Conservation (phyloP, 2,329 filamentous ascomycete species). For the Beauveria varroae region DNA sequence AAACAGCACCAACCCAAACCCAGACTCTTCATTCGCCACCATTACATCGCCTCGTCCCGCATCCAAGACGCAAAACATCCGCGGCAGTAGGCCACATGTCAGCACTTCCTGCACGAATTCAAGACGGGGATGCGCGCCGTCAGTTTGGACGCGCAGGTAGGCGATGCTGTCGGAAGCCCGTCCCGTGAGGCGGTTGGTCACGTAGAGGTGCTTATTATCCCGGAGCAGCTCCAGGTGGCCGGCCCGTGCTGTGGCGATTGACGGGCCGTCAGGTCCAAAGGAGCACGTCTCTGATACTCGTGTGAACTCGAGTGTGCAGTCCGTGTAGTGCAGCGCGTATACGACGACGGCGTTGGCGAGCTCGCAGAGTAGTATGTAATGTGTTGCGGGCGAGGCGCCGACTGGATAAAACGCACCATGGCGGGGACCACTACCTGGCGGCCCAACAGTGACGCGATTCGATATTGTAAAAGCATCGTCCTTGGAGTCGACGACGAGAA, state of each 20-base stretch:
- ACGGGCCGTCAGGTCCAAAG: constrained; percentile 28
- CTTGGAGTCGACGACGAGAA: constrained; percentile 38
- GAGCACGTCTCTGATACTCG: constrained; percentile 31
- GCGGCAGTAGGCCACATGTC: constrained; percentile 31
- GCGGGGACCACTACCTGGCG: constrained; percentile 39
- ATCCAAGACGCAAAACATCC: constrained; percentile 35
- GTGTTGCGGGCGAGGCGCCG: constrained; percentile 27
- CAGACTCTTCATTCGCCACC: constrained; percentile 4
- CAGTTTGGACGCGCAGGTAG: constrained; percentile 32
- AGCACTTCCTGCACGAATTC: constrained; percentile 26
- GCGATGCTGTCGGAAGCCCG: constrained; percentile 39
- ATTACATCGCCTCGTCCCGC: background rate
- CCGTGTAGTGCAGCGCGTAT: constrained; percentile 33
- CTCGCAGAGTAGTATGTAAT: constrained; percentile 42
- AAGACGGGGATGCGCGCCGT: constrained; percentile 19
- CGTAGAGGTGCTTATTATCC: constrained; percentile 38
- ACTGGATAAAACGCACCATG: constrained; percentile 40
- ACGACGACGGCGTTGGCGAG: constrained; percentile 36
- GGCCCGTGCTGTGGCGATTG: constrained; percentile 31
- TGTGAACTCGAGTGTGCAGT: constrained; percentile 28
- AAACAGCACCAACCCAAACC: background rate
- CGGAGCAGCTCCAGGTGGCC: constrained; percentile 37
- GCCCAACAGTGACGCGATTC: constrained; percentile 25
- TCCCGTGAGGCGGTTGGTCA: constrained; percentile 43
- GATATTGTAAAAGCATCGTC: constrained; percentile 32